Base-by-base conservation (phyloP, 768 basidiomycete species). In the Lactarius pseudohatsudake region DNA sequence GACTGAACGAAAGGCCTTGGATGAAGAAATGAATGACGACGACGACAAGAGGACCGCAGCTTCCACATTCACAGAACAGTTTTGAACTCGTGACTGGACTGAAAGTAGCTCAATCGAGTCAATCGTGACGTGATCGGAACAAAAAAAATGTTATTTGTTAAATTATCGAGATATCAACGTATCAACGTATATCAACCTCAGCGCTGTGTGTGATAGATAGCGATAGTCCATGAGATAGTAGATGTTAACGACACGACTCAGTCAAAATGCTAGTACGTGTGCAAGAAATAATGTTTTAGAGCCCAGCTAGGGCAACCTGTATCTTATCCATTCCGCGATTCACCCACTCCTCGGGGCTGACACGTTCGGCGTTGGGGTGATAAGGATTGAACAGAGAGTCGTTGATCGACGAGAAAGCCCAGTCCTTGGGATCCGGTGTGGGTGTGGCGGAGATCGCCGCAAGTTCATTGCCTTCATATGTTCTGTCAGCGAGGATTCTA, bases 341-440 rank as follows among this genome's bases (percentile, higher is more conserved):
- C 62, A 89, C 78, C 88, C 87, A 89, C 64, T 86, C 83, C 22
- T 77, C 75, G 30, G 88, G 88, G 3, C 80, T 67, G 15, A 80
- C 75, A 34, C 83, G 80, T 64, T 85, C 82, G 26, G 77, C 75
- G 15, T 65, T 72, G 7, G 73, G 69, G 11, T 66, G 64, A 57
- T 76, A 69, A 43, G 72, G 68, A 18, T 80, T 75, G 72, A 88
- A 85, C 34, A 88, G 64, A 36, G 83, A 75, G 73, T 89, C 82
- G 73, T 89, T 89, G 68, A 82, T 81, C 36, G 80, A 74, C 26
- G 81, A 79, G 73, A 89, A 90, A 26, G 81, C 85, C 88, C 88
- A 89, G 43, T 77, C 75, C 40, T 77, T 74, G 55, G 84, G 83
- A 71, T 86, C 81, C n/a, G 87, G 87, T 26, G 84, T 77, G 4